Conservation (phyloP, 148 eudicot genomes). For the Vaccinium myrtillus region DNA sequence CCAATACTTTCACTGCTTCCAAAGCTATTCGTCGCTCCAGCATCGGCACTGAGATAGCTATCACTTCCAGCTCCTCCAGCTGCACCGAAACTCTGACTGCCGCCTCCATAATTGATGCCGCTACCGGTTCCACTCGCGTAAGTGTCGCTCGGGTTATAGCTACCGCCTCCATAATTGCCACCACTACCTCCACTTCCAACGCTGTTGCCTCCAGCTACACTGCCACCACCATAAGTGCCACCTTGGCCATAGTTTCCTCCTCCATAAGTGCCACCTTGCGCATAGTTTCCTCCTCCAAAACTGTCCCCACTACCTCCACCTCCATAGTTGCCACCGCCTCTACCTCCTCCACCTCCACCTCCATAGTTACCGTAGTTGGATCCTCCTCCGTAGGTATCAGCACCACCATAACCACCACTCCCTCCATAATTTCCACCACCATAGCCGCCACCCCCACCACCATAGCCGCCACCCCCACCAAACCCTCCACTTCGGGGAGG, state of each 20-base stretch:
- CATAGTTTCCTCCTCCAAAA: neutral
- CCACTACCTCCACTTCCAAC: conserved; percentile 10
- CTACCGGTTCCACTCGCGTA: conserved; percentile 4
- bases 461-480: conserved; percentile 28
- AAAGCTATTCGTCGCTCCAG: conserved; percentile 30
- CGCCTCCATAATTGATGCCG: conserved; percentile 15
- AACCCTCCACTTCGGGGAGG: conserved; percentile 39
- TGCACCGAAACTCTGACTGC: conserved; percentile 25
- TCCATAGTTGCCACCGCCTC: conserved; percentile 10
- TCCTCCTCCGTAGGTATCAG: conserved; percentile 19
- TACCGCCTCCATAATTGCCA: conserved; percentile 9
- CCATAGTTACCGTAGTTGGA: conserved; percentile 7
- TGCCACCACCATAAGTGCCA: conserved; percentile 23
- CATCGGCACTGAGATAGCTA: conserved; percentile 19
- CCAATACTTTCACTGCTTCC: conserved; percentile 33
- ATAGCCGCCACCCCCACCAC: conserved; percentile 21
- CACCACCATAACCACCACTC: conserved; percentile 18
- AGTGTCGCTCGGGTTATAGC: neutral
- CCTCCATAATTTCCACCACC: conserved; percentile 22
- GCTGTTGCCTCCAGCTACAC: conserved; percentile 23
- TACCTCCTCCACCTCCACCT: conserved; percentile 12
- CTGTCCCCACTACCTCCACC: conserved; percentile 8
- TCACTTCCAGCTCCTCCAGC: conserved; percentile 31
- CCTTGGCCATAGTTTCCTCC: conserved; percentile 8
- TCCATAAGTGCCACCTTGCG: conserved; percentile 17